phyloP scores from a whole-genome alignment of 2,329 filamentous ascomycete genomes.

The Mariannaea sp. region DNA sequence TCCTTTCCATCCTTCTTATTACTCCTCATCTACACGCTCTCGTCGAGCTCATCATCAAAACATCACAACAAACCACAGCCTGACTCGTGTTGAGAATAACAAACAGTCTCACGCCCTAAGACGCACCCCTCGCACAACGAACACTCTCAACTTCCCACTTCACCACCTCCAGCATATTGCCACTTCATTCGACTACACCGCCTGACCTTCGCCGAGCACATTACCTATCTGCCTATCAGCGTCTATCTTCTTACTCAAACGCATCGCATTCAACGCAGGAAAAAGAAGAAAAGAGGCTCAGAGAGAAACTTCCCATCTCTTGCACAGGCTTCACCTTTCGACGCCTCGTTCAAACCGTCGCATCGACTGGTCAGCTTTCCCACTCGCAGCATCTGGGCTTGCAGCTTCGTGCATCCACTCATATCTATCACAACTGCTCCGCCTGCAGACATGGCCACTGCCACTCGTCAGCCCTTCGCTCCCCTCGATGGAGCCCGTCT shows the following conservation, averaged over 20 bases:
- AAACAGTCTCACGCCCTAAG: slow-evolving; percentile 15
- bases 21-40: slow-evolving; percentile 6
- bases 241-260: background rate
- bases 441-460: slow-evolving; percentile 58
- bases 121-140: background rate
- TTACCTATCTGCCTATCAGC: slow-evolving; percentile 7
- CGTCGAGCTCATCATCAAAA: slow-evolving; percentile 9
- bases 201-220: background rate
- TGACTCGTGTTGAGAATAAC: slow-evolving; percentile 12
- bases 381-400: background rate
- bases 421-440: background rate
- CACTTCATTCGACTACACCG: background rate
- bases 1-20: slow-evolving; percentile 3
- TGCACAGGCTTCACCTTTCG: slow-evolving; percentile 3
- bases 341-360: slow-evolving; percentile 5
- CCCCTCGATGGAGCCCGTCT: slow-evolving; percentile 71
- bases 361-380: background rate
- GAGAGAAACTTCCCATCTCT: background rate
- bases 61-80: slow-evolving; percentile 8
- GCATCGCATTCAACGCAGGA: background rate
- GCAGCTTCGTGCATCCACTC: background rate
- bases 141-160: background rate
- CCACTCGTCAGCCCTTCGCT: slow-evolving; percentile 74
- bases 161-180: background rate
- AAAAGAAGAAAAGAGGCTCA: background rate